Evolutionary conservation across 2,329 filamentous ascomycete genomes (phyloP).

Genomic region (Sphaerostilbella broomeana): DNA sequence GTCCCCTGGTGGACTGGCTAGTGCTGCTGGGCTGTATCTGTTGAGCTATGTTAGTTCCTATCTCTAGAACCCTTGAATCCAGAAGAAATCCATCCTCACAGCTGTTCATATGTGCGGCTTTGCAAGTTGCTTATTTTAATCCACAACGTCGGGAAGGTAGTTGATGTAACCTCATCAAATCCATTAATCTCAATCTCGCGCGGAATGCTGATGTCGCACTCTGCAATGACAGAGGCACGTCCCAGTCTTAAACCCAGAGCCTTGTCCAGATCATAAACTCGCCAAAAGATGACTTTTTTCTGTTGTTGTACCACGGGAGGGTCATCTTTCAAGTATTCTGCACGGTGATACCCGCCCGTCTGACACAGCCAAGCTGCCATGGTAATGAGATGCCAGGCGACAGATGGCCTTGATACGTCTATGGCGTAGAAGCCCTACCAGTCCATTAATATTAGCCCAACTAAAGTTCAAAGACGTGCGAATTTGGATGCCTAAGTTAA

Average conservation of each 20-base stretch:
- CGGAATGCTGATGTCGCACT: slow-evolving; percentile 52
- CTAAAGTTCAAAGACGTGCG: no score
- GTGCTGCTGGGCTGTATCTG: slow-evolving; percentile 45
- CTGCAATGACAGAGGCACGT: slow-evolving; percentile 50
- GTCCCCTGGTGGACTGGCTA: slow-evolving; percentile 33
- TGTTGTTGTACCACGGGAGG: slow-evolving; percentile 26
- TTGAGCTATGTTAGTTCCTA: neutral
- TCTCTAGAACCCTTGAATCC: neutral
- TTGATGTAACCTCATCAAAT: slow-evolving; percentile 23
- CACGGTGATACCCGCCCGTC: slow-evolving; percentile 54
- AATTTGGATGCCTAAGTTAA: no score
- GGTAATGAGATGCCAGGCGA: slow-evolving; percentile 58
- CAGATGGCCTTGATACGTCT: slow-evolving; percentile 54
- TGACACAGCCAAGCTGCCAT: slow-evolving; percentile 55
- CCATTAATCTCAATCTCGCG: slow-evolving; percentile 38
- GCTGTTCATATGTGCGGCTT: slow-evolving; percentile 50
- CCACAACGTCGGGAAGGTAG: slow-evolving; percentile 45
- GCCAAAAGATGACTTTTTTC: slow-evolving; percentile 42
- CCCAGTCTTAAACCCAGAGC: slow-evolving; percentile 53
- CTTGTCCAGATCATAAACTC: slow-evolving; percentile 52
- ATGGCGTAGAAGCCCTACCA: slow-evolving; percentile 53
- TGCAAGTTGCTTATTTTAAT: slow-evolving; percentile 50
- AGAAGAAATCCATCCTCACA: slow-evolving; percentile 22
- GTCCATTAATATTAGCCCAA: neutral
- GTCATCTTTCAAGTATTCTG: slow-evolving; percentile 28